Conservation (phyloP, 2,329 filamentous ascomycete species). For the Fusarium nisikadoi region DNA sequence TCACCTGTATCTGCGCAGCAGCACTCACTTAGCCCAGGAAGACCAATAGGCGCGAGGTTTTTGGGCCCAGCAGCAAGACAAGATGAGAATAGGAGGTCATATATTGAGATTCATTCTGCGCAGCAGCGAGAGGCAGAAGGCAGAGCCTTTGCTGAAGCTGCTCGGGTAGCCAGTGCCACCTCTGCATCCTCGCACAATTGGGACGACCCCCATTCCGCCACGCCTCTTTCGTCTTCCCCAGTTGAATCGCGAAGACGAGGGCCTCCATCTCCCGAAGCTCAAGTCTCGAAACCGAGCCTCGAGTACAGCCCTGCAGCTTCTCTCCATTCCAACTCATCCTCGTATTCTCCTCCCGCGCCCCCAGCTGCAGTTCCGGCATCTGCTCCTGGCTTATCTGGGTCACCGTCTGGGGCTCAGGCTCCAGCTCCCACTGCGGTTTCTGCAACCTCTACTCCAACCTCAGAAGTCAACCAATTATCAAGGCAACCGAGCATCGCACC, state of each 20-base stretch:
- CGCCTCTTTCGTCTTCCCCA: constrained; percentile 40
- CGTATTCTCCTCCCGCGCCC: constrained; percentile 41
- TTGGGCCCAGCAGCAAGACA: constrained; percentile 54
- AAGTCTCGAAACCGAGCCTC: constrained; percentile 38
- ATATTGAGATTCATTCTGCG: constrained; percentile 67
- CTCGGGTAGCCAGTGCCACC: constrained; percentile 48
- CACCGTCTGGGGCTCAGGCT: background rate
- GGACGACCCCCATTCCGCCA: constrained; percentile 47
- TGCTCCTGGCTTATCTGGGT: background rate
- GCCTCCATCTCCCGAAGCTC: constrained; percentile 45
- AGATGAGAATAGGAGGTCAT: constrained; percentile 66
- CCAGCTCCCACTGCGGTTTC: background rate
- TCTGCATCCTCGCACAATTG: constrained; percentile 49
- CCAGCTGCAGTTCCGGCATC: constrained; percentile 19
- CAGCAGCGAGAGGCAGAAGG: constrained; percentile 71
- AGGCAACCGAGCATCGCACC: constrained; percentile 40
- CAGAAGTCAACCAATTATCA: constrained; percentile 36
- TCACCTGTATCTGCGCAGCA: constrained; percentile 29
- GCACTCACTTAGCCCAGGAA: constrained; percentile 48
- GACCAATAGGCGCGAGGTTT: constrained; percentile 51
- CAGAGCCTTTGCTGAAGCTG: constrained; percentile 65
- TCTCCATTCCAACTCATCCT: constrained; percentile 49
- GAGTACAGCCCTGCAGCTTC: constrained; percentile 58
- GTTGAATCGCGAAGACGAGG: constrained; percentile 37
- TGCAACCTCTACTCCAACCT: constrained; percentile 10